Evolutionary conservation across 371 early-diverging fungal species (phyloP).

Genomic region (Umbelopsis sp.): DNA sequence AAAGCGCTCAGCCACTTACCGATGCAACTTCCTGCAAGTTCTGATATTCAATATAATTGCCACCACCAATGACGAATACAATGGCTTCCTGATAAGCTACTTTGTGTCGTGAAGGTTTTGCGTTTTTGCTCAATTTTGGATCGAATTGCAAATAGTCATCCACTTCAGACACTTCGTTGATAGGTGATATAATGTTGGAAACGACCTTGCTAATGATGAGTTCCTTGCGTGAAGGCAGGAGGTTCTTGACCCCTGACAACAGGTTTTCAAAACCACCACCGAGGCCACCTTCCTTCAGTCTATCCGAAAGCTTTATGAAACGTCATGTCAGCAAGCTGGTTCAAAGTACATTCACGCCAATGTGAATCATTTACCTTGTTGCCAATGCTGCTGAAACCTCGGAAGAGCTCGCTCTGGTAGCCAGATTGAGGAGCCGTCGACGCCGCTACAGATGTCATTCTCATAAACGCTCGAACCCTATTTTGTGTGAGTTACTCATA

Average conservation of each 20-base stretch:
- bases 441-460: constrained; percentile 68
- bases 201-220: constrained; percentile 85
- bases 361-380: constrained; percentile 63
- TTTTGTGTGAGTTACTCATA: constrained; percentile 3
- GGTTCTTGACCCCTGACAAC: constrained; percentile 93
- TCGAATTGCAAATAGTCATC: constrained; percentile 91
- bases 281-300: constrained; percentile 79
- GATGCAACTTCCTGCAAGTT: constrained; percentile 88
- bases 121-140: constrained; percentile 71
- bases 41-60: constrained; percentile 95
- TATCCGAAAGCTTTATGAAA: constrained; percentile 66
- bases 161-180: constrained; percentile 57
- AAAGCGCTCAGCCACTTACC: constrained; percentile 38
- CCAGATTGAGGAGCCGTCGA: constrained; percentile 53
- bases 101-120: constrained; percentile 54
- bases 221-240: constrained; percentile 89
- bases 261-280: constrained; percentile 83
- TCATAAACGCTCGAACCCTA: constrained; percentile 71
- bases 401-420: constrained; percentile 56
- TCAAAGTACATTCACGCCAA: not conserved
- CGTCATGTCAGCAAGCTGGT: not conserved
- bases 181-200: constrained; percentile 81
- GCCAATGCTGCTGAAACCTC: constrained; percentile 82
- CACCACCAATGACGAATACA: constrained; percentile 97
- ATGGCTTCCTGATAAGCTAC: constrained; percentile 84